Evolutionary conservation across 1,284 basidiomycete genomes (phyloP).

Genomic region (Porogramme epimiltina): DNA sequence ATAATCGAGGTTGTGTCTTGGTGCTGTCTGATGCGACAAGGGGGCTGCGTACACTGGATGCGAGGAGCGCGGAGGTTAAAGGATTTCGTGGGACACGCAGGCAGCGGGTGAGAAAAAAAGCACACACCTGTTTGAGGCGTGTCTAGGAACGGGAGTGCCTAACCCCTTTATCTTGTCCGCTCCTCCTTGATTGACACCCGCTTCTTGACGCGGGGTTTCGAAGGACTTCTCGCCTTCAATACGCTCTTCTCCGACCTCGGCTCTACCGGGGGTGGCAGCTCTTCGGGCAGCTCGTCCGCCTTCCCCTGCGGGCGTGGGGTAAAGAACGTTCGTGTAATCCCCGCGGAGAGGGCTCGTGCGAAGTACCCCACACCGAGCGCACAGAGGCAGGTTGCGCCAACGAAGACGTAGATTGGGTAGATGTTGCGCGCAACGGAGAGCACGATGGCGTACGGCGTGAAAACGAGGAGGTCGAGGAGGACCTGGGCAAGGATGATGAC

Average conservation of each 20-base stretch:
- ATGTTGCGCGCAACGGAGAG: slow-evolving; percentile 44
- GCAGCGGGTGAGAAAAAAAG: too few relatives aligned
- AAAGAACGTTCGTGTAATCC: slow-evolving; percentile 10
- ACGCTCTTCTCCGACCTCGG: slow-evolving; percentile 4
- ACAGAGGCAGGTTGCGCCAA: slow-evolving; percentile 56
- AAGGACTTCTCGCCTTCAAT: background rate
- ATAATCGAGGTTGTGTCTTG: too few relatives aligned
- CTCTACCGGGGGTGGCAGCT: background rate
- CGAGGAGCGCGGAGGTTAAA: too few relatives aligned
- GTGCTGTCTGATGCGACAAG: too few relatives aligned
- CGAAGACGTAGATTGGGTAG: slow-evolving; percentile 64
- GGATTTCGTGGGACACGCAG: too few relatives aligned
- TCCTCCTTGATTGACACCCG: slow-evolving; percentile 27
- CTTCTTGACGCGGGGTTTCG: slow-evolving; percentile 15
- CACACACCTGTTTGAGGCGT: too few relatives aligned
- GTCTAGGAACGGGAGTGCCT: too few relatives aligned
- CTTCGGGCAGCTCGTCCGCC: background rate
- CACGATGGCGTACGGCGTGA: slow-evolving; percentile 46
- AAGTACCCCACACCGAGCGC: slow-evolving; percentile 51
- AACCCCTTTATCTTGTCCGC: slow-evolving; percentile 1
- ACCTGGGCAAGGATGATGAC: slow-evolving; percentile 44
- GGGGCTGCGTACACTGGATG: too few relatives aligned
- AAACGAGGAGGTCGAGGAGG: slow-evolving; percentile 43
- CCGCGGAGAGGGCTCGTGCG: slow-evolving; percentile 34
- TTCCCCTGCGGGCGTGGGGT: slow-evolving; percentile 1